Percentiles rank a stretch among this genome's conserved stretches.
Evolutionary conservation across 2,329 filamentous ascomycete species (phyloP).

Genomic region (Chaetomium sp.): DNA sequence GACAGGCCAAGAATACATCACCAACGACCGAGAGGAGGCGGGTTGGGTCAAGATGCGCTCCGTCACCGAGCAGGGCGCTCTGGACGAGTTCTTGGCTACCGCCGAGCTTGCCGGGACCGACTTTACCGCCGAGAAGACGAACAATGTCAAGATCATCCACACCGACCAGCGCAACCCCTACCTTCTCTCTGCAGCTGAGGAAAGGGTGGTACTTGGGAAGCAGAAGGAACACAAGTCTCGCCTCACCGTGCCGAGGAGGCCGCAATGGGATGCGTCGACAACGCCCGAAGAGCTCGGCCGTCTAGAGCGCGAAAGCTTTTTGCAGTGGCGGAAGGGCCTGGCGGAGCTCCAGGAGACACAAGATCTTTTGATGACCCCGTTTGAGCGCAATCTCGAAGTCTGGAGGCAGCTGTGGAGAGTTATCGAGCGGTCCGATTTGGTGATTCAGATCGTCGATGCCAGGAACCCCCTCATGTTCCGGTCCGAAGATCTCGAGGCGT

Average conservation of each 20-base stretch:
- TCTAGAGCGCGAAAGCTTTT: constrained; percentile 75
- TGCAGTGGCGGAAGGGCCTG: constrained; percentile 86
- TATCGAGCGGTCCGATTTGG: constrained; percentile 90
- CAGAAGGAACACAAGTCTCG: constrained; percentile 77
- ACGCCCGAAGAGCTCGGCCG: constrained; percentile 80
- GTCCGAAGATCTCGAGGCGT: constrained; percentile 87
- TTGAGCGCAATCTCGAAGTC: constrained; percentile 95
- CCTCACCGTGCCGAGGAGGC: constrained; percentile 86
- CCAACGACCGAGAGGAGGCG: constrained; percentile 86
- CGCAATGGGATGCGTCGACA: constrained; percentile 83
- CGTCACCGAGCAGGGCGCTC: constrained; percentile 92
- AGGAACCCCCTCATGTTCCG: constrained; percentile 92
- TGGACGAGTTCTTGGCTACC: constrained; percentile 95
- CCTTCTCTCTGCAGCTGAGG: constrained; percentile 80
- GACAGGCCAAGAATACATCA: constrained; percentile 88
- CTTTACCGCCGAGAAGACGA: constrained; percentile 98
- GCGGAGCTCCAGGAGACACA: constrained; percentile 93
- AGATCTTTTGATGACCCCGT: constrained; percentile 94
- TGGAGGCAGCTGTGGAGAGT: constrained; percentile 98
- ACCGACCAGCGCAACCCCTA: constrained; percentile 95
- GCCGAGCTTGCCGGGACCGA: constrained; percentile 97
- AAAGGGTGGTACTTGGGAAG: constrained; percentile 75
- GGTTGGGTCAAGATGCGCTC: constrained; percentile 99
- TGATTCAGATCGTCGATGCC: constrained; percentile 98
- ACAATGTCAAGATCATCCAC: constrained; percentile 98